Base-by-base conservation (phyloP, 352 stramenopile genomes). In the Pythium rishiriense region DNA sequence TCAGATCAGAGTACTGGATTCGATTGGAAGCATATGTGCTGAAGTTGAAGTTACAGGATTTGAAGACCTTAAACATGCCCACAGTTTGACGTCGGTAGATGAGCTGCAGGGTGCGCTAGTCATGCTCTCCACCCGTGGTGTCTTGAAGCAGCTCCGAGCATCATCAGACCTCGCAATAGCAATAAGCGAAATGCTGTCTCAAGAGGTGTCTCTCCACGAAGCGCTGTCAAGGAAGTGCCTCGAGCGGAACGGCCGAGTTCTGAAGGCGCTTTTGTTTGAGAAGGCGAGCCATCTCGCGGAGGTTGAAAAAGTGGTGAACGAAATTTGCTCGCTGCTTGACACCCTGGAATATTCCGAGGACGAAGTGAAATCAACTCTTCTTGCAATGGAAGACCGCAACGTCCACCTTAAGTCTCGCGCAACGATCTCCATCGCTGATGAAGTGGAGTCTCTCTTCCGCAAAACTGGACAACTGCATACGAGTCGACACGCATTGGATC, bases 271-370 rank as follows among this genome's bases (percentile, higher is more conserved):
- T 37, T 57, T 83, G 22, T 78, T 79, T 41, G 84, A 93, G 45
- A 91, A 93, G 52, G 65, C 73, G 6, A 83, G 78, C 41, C 78
- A 84, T 14, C 61, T 88, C 25, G 61, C 62, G 4, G 79, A 93
- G 50, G 58, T 83, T 31, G 78, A 93, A 48, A 66, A 83, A 19
- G 52, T 67, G 0, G 58, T 83, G 9, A 56, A 62, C n/a, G 61
- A 73, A 29, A 79, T 91, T 29, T 79, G 84, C 3, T 64, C 69
- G 0, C 26, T 87, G 7, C 62, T 84, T 0, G 60, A 64, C 22
- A 70, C 79, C 42, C 64, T 87, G 59, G 70, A 81, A 26, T 62
- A 93, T 41, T 75, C 62, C 24, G 46, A 72, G 25, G 72, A 80
- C 8, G 76, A 93, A 1, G 66, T 92, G 15, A n/a, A 64, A 9